These are phyloP conservation scores for Agroathelia rolfsii DNA, from an alignment of 1,284 basidiomycete species.

Conservation along the genomic window DNA sequence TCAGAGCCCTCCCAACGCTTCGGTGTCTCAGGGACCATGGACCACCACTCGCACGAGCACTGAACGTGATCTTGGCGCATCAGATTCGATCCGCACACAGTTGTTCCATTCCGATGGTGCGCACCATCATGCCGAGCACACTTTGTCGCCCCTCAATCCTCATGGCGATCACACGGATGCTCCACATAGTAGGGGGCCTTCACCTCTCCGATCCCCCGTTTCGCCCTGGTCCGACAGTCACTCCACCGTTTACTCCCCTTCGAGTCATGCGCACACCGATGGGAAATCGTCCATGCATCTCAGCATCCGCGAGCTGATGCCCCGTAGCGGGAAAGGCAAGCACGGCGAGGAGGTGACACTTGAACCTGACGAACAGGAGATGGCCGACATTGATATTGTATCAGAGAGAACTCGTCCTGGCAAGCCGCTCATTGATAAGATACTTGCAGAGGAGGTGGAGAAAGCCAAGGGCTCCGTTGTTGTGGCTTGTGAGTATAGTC, in stretches of 20 bases:
- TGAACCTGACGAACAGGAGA: conserved; percentile 57
- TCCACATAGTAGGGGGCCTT: no score
- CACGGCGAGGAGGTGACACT: conserved; percentile 25
- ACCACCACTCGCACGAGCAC: no score
- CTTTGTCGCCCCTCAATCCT: no score
- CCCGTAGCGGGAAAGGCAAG: conserved; percentile 15
- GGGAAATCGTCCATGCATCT: conserved; percentile 19
- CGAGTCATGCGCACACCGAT: no score
- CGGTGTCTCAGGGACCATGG: no score
- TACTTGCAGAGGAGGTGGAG: conserved; percentile 60
- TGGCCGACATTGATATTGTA: conserved; percentile 54
- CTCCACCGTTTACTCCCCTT: conserved; percentile 2
- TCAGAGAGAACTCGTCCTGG: conserved; percentile 66
- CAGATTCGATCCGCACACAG: no score
- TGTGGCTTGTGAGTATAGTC: conserved; percentile 51
- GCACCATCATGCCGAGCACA: no score
- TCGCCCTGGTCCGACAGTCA: conserved; percentile 1
- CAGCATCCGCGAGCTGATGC: conserved; percentile 19
- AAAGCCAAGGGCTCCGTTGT: conserved; percentile 45
- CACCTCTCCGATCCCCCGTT: no score
- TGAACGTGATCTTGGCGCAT: no score
- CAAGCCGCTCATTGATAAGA: conserved; percentile 59
- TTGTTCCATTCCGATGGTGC: no score
- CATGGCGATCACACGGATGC: no score
- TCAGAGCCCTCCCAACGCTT: no score